A percentile compares a stretch with the other conserved stretches of the same genome.
Conservation (phyloP, 257 asterid genomes). For the Solanum corneliomulleri region DNA sequence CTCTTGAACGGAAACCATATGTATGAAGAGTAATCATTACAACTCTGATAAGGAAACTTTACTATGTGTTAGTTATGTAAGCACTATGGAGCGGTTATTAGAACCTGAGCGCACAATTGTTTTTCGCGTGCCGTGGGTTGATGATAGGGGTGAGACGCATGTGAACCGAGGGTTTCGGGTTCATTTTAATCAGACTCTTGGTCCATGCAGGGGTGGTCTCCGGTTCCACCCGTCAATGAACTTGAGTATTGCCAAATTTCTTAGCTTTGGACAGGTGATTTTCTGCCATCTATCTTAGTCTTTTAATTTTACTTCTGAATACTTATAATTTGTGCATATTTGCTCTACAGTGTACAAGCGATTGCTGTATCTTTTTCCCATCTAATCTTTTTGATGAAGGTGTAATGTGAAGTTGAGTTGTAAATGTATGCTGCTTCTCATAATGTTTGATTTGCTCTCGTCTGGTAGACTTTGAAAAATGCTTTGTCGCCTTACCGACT, state of each 20-base stretch:
- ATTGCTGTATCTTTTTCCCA: not conserved
- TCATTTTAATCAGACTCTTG: conserved; percentile 89
- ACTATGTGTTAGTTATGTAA: conserved; percentile 59
- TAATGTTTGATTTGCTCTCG: conserved; percentile 13
- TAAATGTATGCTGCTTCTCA: conserved; percentile 4
- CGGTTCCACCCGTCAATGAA: conserved; percentile 91
- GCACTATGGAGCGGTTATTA: conserved; percentile 87
- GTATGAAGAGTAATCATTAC: not conserved
- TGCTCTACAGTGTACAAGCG: not conserved
- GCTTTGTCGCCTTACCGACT: conserved; percentile 95
- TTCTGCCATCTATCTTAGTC: not conserved
- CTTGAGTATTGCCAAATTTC: conserved; percentile 92
- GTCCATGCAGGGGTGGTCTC: conserved; percentile 98
- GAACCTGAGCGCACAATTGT: conserved; percentile 88
- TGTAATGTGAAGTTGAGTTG: not conserved
- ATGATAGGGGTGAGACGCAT: conserved; percentile 92
- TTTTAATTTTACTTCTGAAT: not conserved
- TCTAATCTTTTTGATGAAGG: not conserved
- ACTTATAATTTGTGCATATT: not conserved
- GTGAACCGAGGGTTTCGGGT: conserved; percentile 93
- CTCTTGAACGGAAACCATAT: not conserved
- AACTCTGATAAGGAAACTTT: conserved; percentile 8
- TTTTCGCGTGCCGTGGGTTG: conserved; percentile 96
- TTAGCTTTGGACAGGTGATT: conserved; percentile 86
- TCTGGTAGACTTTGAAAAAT: conserved; percentile 76